A percentile compares a stretch with the other conserved stretches of the same genome.
Conservation (phyloP, 345 rosid species). For the Balakata baccata region DNA sequence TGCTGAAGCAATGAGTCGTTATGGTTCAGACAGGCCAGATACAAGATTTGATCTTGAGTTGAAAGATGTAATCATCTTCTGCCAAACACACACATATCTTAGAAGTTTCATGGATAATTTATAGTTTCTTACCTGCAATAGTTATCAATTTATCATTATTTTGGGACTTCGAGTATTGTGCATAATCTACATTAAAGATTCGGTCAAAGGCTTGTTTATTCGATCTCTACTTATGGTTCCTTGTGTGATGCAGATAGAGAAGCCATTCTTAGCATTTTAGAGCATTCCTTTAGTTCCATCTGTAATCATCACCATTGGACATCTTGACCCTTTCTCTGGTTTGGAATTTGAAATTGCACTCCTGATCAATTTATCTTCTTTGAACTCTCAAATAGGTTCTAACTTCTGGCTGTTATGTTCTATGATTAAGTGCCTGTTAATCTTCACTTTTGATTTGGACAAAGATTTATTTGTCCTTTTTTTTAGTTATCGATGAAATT, state of each 20-base stretch:
- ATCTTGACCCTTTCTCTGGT: no score
- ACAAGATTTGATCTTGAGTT: conserved; percentile 84
- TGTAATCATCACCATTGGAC: no score
- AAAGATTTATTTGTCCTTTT: neutral
- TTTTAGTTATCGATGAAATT: neutral
- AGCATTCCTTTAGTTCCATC: neutral
- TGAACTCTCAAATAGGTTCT: no score
- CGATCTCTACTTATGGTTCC: neutral
- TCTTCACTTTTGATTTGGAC: neutral
- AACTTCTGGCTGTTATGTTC: no score
- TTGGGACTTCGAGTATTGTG: neutral
- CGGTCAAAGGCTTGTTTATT: neutral
- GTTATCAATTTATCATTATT: neutral
- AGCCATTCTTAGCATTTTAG: neutral
- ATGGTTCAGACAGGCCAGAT: conserved; percentile 96
- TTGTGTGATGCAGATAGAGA: neutral
- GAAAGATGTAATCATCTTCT: conserved; percentile 64
- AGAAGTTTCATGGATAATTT: neutral
- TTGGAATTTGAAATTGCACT: no score
- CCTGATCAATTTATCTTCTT: no score
- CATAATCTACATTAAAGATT: conserved; percentile 5
- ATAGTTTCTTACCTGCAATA: neutral
- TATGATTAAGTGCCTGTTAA: no score
- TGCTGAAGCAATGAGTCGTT: conserved; percentile 79
- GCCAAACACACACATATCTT: neutral